Evolutionary conservation across 192 early-diverging fungal genomes (phyloP).

Genomic region (Backusella parvicylindrica): DNA sequence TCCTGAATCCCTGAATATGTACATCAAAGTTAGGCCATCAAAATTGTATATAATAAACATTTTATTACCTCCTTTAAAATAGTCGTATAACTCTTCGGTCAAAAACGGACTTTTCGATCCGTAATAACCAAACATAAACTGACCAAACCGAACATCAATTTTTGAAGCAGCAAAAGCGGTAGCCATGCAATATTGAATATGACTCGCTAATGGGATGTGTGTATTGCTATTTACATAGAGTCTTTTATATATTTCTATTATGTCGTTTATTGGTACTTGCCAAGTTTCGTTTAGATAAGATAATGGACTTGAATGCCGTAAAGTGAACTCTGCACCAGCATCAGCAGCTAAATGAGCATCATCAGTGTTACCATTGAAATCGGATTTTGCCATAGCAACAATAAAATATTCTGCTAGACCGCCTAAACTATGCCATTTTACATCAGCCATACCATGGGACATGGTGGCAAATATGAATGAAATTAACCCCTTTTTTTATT

Average conservation of each 20-base stretch:
- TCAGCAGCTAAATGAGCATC: conserved; percentile 60
- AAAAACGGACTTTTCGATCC: conserved; percentile 71
- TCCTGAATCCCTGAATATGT: conserved; percentile 49
- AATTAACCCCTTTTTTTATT: conserved; percentile 43
- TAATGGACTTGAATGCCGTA: conserved; percentile 40
- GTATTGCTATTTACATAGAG: conserved; percentile 37
- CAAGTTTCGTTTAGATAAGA: conserved; percentile 37
- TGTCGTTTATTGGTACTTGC: conserved; percentile 62
- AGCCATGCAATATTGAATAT: conserved; percentile 52
- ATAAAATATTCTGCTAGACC: conserved; percentile 59
- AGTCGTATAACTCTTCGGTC: conserved; percentile 65
- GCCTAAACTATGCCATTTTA: conserved; percentile 62
- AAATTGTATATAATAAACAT: neutral
- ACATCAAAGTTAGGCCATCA: conserved; percentile 7
- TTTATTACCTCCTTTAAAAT: conserved; percentile 64
- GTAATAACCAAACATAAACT: conserved; percentile 53
- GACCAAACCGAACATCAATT: conserved; percentile 50
- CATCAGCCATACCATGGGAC: conserved; percentile 68
- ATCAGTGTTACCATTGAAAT: conserved; percentile 44
- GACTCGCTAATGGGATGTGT: conserved; percentile 32
- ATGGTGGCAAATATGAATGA: conserved; percentile 63
- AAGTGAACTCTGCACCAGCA: conserved; percentile 60
- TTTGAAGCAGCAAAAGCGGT: conserved; percentile 58
- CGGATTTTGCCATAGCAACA: conserved; percentile 41
- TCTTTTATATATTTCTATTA: conserved; percentile 57